A percentile compares a stretch with the other conserved stretches of the same genome.
These are phyloP conservation scores for Suhomyces guaymorum DNA, from an alignment of 1,139 yeast species.

Conservation along the genomic window DNA sequence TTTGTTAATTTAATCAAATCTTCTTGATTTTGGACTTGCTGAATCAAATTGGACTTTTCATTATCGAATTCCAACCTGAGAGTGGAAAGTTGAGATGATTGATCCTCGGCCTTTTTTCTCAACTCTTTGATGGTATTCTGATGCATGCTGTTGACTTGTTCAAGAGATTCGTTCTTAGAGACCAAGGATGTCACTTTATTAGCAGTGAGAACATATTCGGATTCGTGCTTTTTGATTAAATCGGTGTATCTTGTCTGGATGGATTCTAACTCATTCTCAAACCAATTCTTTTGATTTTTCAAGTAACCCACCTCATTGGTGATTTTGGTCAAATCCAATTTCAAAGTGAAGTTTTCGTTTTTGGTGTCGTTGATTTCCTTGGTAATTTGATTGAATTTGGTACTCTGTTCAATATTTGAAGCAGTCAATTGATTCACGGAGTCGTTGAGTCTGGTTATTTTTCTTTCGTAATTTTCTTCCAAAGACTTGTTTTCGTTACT, in stretches of 20 bases:
- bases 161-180: slow-evolving; percentile 28
- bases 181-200: slow-evolving; percentile 32
- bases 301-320: slow-evolving; percentile 38
- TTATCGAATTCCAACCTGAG: slow-evolving; percentile 29
- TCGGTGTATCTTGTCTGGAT: slow-evolving; percentile 42
- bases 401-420: slow-evolving; percentile 49
- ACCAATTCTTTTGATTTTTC: slow-evolving; percentile 48
- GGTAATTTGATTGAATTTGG: slow-evolving; percentile 38
- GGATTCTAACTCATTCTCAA: slow-evolving; percentile 45
- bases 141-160: slow-evolving; percentile 18
- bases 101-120: slow-evolving; percentile 46
- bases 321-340: slow-evolving; percentile 44
- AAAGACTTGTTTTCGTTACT: slow-evolving; percentile 28
- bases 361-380: slow-evolving; percentile 38
- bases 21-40: slow-evolving; percentile 65
- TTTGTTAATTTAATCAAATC: slow-evolving; percentile 63
- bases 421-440: slow-evolving; percentile 53
- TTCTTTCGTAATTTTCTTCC: slow-evolving; percentile 39
- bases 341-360: slow-evolving; percentile 41
- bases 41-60: slow-evolving; percentile 54
- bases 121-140: slow-evolving; percentile 28
- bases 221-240: slow-evolving; percentile 41
- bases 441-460: slow-evolving; percentile 49
- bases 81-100: slow-evolving; percentile 38
- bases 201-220: slow-evolving; percentile 34